A percentile compares a stretch with the other conserved stretches of the same genome.
Conservation (phyloP, 2,329 filamentous ascomycete species). For the Stagonosporopsis chrysanthemi region DNA sequence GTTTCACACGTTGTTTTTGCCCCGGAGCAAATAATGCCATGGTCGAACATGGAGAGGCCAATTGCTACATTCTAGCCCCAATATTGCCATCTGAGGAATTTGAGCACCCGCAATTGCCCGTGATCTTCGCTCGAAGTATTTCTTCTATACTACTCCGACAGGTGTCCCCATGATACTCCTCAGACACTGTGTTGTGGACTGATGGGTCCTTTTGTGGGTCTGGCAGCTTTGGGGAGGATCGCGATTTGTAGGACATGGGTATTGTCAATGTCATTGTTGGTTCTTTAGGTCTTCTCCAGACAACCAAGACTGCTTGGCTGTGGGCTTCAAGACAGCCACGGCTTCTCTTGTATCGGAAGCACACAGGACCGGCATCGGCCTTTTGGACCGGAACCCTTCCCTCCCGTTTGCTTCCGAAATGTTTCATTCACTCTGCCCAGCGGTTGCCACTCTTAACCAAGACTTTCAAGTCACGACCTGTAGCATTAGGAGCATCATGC, state of each 20-base stretch:
- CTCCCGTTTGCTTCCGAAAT: constrained; percentile 16
- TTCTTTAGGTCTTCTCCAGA: not conserved
- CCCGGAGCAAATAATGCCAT: not conserved
- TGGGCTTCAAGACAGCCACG: constrained; percentile 17
- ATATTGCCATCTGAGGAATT: not conserved
- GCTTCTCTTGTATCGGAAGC: constrained; percentile 7
- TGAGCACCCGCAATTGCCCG: not conserved
- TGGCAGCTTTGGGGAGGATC: not conserved
- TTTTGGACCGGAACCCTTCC: not conserved
- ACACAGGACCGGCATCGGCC: not conserved
- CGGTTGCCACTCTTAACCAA: not conserved
- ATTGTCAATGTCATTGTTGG: not conserved
- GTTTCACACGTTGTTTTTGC: not conserved
- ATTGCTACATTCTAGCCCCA: not conserved
- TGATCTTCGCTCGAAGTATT: constrained; percentile 1
- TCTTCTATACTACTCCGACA: constrained; percentile 8
- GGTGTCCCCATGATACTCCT: not conserved
- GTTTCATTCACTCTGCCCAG: constrained; percentile 5
- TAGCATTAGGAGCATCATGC: not conserved
- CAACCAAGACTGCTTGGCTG: constrained; percentile 23
- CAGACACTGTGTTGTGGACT: not conserved
- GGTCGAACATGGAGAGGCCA: not conserved
- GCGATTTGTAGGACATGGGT: not conserved
- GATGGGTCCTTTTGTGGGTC: constrained; percentile 1
- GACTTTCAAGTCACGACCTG: not conserved